phyloP scores from a whole-genome alignment of 805 yeast species.

The Pichia nanzhaoensis region DNA sequence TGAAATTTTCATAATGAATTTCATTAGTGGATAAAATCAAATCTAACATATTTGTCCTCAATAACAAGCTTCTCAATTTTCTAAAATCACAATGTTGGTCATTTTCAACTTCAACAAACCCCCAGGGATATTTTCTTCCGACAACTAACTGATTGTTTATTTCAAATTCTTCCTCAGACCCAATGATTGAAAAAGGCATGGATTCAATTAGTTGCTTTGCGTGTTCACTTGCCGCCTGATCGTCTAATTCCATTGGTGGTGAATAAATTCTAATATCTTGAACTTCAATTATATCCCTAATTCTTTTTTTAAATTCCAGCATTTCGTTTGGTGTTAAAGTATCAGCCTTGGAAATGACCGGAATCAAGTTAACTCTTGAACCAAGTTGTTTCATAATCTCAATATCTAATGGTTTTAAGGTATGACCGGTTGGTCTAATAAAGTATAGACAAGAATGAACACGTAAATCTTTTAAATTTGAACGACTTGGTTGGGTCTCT shows the following conservation, averaged over 20 bases:
- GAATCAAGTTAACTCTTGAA: constrained; percentile 78
- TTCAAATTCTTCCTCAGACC: constrained; percentile 66
- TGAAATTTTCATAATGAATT: constrained; percentile 71
- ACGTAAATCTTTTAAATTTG: constrained; percentile 63
- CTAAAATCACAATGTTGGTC: constrained; percentile 81
- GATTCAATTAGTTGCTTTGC: constrained; percentile 72
- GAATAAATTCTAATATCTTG: constrained; percentile 80
- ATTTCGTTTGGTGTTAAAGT: constrained; percentile 69
- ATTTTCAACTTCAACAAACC: constrained; percentile 80
- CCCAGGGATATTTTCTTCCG: constrained; percentile 91
- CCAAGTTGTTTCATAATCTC: constrained; percentile 81
- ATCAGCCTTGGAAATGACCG: constrained; percentile 85
- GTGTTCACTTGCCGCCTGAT: constrained; percentile 71
- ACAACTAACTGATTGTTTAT: constrained; percentile 58
- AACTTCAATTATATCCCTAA: constrained; percentile 75
- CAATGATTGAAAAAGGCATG: constrained; percentile 84
- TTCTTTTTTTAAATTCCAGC: constrained; percentile 61
- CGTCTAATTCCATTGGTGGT: constrained; percentile 73
- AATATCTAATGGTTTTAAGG: constrained; percentile 80
- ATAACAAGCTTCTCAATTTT: constrained; percentile 66
- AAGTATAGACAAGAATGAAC: constrained; percentile 90
- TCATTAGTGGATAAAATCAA: constrained; percentile 75
- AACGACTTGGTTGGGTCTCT: constrained; percentile 84
- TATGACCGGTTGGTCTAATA: constrained; percentile 86
- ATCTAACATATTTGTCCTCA: constrained; percentile 81